Conservation (phyloP, 148 eudicot genomes). For the Tetragonia tetragonoides region DNA sequence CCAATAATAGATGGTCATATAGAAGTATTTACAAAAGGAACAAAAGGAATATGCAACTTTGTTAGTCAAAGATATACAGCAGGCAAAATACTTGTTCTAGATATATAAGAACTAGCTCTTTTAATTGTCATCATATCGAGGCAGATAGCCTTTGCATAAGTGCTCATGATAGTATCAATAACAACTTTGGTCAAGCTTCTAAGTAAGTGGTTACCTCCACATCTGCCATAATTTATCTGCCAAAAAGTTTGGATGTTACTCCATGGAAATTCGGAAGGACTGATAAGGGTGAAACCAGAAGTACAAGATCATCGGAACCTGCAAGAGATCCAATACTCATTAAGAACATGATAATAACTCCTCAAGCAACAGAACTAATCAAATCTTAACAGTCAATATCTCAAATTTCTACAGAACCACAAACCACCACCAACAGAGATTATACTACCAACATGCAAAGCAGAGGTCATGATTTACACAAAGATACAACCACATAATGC, state of each 20-base stretch:
- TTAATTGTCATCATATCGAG: slow-evolving; percentile 5
- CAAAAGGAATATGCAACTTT: slow-evolving; percentile 21
- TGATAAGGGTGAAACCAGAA: slow-evolving; percentile 7
- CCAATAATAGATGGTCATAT: slow-evolving; percentile 15
- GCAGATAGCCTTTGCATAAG: slow-evolving; percentile 14
- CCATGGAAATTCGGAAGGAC: slow-evolving; percentile 8
- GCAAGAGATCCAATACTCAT: slow-evolving; percentile 3
- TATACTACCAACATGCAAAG: not conserved
- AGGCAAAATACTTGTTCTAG: slow-evolving; percentile 15
- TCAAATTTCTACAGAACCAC: not conserved
- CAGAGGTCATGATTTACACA: not conserved
- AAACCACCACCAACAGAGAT: not conserved
- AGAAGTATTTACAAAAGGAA: slow-evolving; percentile 30
- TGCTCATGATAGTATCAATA: slow-evolving; percentile 19
- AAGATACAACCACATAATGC: not conserved
- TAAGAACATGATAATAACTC: not conserved
- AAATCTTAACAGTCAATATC: not conserved
- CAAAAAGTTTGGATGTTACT: slow-evolving; percentile 12
- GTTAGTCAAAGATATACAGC: slow-evolving; percentile 28
- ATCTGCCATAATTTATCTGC: slow-evolving; percentile 19
- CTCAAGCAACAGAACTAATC: not conserved
- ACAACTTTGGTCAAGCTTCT: slow-evolving; percentile 29
- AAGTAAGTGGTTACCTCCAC: slow-evolving; percentile 33
- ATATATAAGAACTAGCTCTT: slow-evolving; percentile 4
- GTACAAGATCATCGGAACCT: slow-evolving; percentile 21